A percentile compares a stretch with the other conserved stretches of the same genome.
These are phyloP conservation scores for Boletus subcaerulescens DNA, from an alignment of 768 basidiomycete species.

Conservation along the genomic window DNA sequence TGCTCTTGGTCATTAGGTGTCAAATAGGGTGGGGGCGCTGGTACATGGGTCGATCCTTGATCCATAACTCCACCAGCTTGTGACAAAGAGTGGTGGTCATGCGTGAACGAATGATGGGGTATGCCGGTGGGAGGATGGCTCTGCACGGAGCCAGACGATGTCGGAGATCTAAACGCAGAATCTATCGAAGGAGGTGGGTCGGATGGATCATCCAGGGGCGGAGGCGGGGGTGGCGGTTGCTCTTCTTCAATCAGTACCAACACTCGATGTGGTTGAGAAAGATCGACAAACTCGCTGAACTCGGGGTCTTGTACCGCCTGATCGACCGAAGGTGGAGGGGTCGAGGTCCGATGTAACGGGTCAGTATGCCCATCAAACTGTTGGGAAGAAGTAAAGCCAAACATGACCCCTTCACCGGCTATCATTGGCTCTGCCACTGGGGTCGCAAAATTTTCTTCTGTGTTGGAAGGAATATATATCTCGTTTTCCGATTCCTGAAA, in stretches of 20 bases:
- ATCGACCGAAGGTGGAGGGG: constrained; percentile 75
- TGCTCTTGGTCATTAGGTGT: constrained; percentile 51
- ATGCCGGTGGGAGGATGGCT: constrained; percentile 29
- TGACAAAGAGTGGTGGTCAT: constrained; percentile 31
- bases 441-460: constrained; percentile 39
- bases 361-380: constrained; percentile 84
- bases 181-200: constrained; percentile 90
- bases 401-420: constrained; percentile 71
- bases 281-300: constrained; percentile 61
- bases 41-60: constrained; percentile 41
- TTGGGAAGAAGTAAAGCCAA: constrained; percentile 67
- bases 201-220: constrained; percentile 80
- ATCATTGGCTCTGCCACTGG: constrained; percentile 37
- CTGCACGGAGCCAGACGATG: constrained; percentile 17
- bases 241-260: constrained; percentile 56
- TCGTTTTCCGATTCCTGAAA: constrained; percentile 81
- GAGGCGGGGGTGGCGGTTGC: constrained; percentile 72
- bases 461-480: constrained; percentile 54
- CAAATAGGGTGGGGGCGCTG: constrained; percentile 80
- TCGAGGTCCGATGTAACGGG: constrained; percentile 57
- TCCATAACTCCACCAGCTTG: constrained; percentile 33
- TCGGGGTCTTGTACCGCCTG: constrained; percentile 71
- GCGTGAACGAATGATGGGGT: constrained; percentile 28
- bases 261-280: constrained; percentile 55
- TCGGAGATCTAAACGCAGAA: constrained; percentile 58